Evolutionary conservation across 176 grass and related monocot species (phyloP).

Genomic region (Cocos nucifera): DNA sequence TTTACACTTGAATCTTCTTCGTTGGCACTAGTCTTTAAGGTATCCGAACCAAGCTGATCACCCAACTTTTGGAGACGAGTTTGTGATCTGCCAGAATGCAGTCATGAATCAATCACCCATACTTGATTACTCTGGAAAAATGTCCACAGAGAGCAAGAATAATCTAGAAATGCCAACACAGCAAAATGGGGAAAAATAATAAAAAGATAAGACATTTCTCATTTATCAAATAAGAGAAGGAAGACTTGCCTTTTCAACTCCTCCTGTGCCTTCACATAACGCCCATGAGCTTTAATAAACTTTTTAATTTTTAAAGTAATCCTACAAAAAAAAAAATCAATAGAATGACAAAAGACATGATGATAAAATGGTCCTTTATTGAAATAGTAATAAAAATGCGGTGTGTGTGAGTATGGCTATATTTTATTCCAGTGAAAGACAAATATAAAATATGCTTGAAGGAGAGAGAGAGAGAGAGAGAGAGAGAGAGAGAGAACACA

Average conservation of each 20-base stretch:
- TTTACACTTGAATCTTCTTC: conserved; percentile 49
- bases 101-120: conserved; percentile 10
- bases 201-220: too few species aligned
- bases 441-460: too few species aligned
- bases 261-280: conserved; percentile 63
- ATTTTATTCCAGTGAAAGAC: too few species aligned
- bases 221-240: too few species aligned
- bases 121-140: conserved; percentile 10
- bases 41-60: conserved; percentile 56
- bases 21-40: conserved; percentile 37
- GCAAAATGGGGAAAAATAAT: too few species aligned
- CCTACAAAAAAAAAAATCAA: conserved; percentile 26
- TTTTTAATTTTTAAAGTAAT: conserved; percentile 70
- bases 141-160: conserved; percentile 1
- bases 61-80: conserved; percentile 58
- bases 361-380: background rate
- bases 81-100: conserved; percentile 44
- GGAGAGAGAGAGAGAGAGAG: too few species aligned
- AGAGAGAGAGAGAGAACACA: too few species aligned
- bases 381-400: background rate
- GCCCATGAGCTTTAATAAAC: conserved; percentile 61
- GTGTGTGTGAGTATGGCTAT: too few species aligned
- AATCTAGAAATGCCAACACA: background rate
- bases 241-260: conserved; percentile 68
- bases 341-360: background rate